Evolutionary conservation across 345 rosid species (phyloP), one percentile per base, ranked within the genome.

Genomic region (Syzygium aromaticum): DNA sequence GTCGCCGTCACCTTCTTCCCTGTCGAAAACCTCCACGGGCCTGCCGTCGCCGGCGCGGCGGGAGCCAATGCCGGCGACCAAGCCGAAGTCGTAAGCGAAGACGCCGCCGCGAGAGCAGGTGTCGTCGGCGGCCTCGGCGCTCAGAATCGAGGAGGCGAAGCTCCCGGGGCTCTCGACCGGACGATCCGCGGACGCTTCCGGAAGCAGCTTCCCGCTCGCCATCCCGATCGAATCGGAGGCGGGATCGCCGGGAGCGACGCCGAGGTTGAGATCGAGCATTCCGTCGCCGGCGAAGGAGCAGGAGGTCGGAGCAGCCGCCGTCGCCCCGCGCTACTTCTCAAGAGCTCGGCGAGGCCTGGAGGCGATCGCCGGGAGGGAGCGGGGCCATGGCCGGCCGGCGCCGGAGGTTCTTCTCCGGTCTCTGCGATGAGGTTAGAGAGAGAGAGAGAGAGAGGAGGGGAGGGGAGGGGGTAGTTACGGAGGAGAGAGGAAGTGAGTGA

Each of bases 251-350:
- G 33, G 40, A 46, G n/a, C 59, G 77, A 67, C 54, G 63, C 82
- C 54, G 59, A 84, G 84, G 28, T 87, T 87, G 54, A 87, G 89
- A 27, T 87, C 89, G 63, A 87, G 77, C 89, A 87, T 87, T 23
- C 4, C 52, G 38, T 30, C 21, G 77, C 85, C 27, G 77, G 25
- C 40, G 73, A 8, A 52, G 85, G 11, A 51, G 63, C 80, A 40
- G 27, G 6, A 28, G 43, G 52, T 51, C 30, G 43, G 40, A 67
- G 78, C 30, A 3, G 78, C 40, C 22, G 77, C 21, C 43, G 46
- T 43, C 46, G 46, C 46, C 7, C 46, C 46, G 77, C 28, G 46
- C 59, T 86, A 86, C 53, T 30, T 30, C 52, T n/a, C 51, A 13
- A 28, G 19, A 30, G 84, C 54, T 1, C 40, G 30, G 51, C 22